Evolutionary conservation across 192 early-diverging fungal genomes (phyloP).

Genomic region (Haplosporangium gracile): DNA sequence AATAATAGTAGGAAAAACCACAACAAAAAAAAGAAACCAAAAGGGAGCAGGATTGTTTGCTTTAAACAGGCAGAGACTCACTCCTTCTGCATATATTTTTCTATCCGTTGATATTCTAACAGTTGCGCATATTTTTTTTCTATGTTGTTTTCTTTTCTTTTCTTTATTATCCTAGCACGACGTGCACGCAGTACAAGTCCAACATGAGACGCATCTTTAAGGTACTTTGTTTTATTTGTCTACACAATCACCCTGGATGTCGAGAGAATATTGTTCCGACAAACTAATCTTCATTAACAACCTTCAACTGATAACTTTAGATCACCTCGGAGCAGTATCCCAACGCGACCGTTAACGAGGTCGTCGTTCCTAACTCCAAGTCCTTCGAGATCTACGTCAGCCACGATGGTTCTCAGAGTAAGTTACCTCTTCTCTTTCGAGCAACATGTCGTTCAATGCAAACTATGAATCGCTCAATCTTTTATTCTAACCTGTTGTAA

Average conservation of each 20-base stretch:
- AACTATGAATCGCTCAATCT: too few species aligned
- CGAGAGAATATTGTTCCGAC: background rate
- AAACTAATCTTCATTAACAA: background rate
- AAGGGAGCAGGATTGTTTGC: background rate
- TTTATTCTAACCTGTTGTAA: too few species aligned
- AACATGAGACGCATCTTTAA: constrained; percentile 27
- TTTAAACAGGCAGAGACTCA: background rate
- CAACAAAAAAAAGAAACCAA: background rate
- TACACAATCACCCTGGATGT: background rate
- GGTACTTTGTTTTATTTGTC: background rate
- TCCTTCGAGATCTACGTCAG: constrained; percentile 49
- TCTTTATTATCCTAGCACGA: constrained; percentile 6
- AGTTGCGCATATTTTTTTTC: background rate
- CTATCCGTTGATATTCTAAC: background rate
- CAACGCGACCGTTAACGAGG: constrained; percentile 24
- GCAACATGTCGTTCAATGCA: too few species aligned
- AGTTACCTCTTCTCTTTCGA: background rate
- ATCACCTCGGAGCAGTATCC: constrained; percentile 22
- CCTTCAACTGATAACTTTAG: background rate
- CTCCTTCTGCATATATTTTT: background rate
- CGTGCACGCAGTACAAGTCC: constrained; percentile 37
- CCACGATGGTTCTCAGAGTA: constrained; percentile 26
- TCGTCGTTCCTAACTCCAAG: constrained; percentile 33
- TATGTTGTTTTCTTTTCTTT: background rate
- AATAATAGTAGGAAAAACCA: background rate